Base-by-base conservation (phyloP, 1,139 yeast genomes). In the Yamadazyma mexicana region DNA sequence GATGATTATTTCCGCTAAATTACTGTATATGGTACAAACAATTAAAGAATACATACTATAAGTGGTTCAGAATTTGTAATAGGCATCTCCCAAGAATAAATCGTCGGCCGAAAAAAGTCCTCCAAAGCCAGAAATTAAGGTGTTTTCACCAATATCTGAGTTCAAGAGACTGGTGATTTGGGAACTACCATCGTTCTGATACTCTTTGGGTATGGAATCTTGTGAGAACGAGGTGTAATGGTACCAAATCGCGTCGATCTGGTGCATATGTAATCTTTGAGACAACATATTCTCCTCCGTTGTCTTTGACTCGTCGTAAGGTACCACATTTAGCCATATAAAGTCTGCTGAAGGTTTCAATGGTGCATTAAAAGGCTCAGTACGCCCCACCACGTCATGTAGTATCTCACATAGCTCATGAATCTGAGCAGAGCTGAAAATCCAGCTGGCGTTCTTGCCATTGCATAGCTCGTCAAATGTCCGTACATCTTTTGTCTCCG, bases 221-320 rank as follows among this genome's bases (percentile, higher is more conserved):
- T 39, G 40, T 2, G 33, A 10, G 7, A 24, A 32, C 11, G 31
- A 3, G 3, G 28, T 22, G 17, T 30, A 32, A n/a, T 31, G 27
- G 14, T 34, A 25, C 52, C 52, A 49, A 11, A 38, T 32, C 2
- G 37, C 34, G 34, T 49, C 52, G 10, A 41, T 17, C 36, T 49
- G 52, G 27, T 38, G 33, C 6, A 48, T 23, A 30, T 47, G 46
- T n/a, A 42, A 33, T 17, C 50, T 40, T 31, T 49, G 52, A 16
- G 39, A 17, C 4, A 32, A n/a, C 2, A 44, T 23, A 35, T 49
- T 48, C 15, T 47, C 49, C 3, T 38, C 37, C 7, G 16, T 10
- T 33, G 35, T 33, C 31, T 44, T 45, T 2, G 28, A 11, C 11
- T 28, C 26, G 37, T 49, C 51, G 37, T 43, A 49, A 10, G 47